Evolutionary conservation across 2,329 filamentous ascomycete species (phyloP), one percentile per base, ranked within the genome.

Genomic region (Cercospora beticola): DNA sequence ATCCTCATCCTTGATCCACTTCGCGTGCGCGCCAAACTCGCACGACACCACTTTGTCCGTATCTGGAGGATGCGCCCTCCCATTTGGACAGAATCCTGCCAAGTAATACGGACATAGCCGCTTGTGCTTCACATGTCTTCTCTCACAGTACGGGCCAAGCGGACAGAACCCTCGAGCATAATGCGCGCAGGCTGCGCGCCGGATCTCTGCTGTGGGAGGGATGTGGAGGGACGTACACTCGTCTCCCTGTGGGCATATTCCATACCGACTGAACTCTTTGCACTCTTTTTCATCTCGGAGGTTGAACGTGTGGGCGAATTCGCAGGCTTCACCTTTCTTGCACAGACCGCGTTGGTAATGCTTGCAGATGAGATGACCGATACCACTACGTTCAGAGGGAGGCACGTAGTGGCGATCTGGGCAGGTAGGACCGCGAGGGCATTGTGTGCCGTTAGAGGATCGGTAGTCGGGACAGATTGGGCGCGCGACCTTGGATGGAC

Each of bases 301-400:
- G 82, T 99, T 98, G 85, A 97, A 99, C 82, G 98, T 95, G 85
- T 99, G 95, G 60, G 98, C 85, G 77, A 98, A 99, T 83, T 99
- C 95, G 88, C 95, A 99, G 74, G 89, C 88, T 78, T 97, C 91
- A 76, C 94, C 95, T 82, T 98, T 98, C 79, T 99, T 99, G 86
- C 95, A 99, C 21, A 99, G 88, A 0, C 94, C 94, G 72, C 96
- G 92, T 77, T 98, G 89, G 90, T 95, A 98, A 85, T 98, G 95
- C 84, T 99, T 99, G 88, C 95, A 99, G 70, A 99, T 94, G 16
- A 98, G 88, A 65, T 78, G 75, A n/a, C 73, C 72, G 67, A 78
- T 76, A 16, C 75, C 76, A 5, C 72, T 74, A 16, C 75, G 73
- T 61, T 77, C 76, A 66, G 72, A 78, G 87, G 83, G 83, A 26